Evolutionary conservation across 2,329 filamentous ascomycete genomes (phyloP).

Genomic region (Arthrobotrys iridis): DNA sequence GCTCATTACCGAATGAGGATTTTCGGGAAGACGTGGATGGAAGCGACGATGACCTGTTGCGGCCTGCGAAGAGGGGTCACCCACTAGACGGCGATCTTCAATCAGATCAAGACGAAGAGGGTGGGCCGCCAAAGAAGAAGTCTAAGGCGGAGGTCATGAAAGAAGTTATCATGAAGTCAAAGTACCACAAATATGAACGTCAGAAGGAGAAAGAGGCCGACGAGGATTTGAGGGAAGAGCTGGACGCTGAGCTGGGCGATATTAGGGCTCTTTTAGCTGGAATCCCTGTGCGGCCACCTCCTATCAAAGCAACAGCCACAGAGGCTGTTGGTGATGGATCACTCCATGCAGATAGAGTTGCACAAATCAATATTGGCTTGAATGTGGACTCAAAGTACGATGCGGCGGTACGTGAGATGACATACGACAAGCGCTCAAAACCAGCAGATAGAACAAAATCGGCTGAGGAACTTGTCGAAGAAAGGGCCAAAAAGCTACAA

Average conservation of each 20-base stretch:
- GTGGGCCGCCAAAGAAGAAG: slow-evolving; percentile 84
- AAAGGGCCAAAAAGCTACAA: slow-evolving; percentile 79
- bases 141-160: slow-evolving; percentile 97
- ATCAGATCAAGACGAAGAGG: slow-evolving; percentile 65
- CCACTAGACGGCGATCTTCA: slow-evolving; percentile 65
- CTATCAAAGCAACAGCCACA: slow-evolving; percentile 60
- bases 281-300: slow-evolving; percentile 60
- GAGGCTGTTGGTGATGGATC: slow-evolving; percentile 60
- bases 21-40: slow-evolving; percentile 78
- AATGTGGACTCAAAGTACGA: slow-evolving; percentile 75
- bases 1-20: slow-evolving; percentile 72
- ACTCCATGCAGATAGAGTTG: slow-evolving; percentile 70
- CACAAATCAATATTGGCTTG: slow-evolving; percentile 60
- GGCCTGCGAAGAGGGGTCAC: slow-evolving; percentile 66
- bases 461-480: slow-evolving; percentile 81
- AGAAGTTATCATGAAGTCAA: slow-evolving; percentile 96
- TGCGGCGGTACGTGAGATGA: slow-evolving; percentile 79
- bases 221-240: slow-evolving; percentile 81
- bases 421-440: slow-evolving; percentile 82
- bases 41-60: slow-evolving; percentile 69
- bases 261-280: slow-evolving; percentile 76
- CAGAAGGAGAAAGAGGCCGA: slow-evolving; percentile 94
- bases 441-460: slow-evolving; percentile 91
- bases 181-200: slow-evolving; percentile 91
- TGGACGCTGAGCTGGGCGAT: slow-evolving; percentile 83